Evolutionary conservation across 768 basidiomycete genomes (phyloP).

Genomic region (Baorangia bicolor): DNA sequence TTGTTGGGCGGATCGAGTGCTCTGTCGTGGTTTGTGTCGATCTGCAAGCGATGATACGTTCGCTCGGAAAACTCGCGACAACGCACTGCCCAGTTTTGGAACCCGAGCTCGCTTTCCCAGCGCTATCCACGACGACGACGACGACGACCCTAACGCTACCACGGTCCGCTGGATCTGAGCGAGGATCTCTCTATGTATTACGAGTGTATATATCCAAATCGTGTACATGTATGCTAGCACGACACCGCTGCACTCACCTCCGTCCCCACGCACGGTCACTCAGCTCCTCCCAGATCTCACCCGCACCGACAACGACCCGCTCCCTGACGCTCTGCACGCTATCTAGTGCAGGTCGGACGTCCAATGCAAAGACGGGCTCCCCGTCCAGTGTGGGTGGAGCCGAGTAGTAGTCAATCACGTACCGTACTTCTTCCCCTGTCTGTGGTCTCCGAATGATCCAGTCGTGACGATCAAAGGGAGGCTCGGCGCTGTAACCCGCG

Average conservation of each 20-base stretch:
- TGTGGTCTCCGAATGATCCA: constrained; percentile 87
- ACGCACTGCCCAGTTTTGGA: constrained; percentile 24
- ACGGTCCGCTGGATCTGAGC: neutral
- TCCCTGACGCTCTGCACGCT: constrained; percentile 73
- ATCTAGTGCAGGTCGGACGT: constrained; percentile 94
- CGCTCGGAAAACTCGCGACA: constrained; percentile 16
- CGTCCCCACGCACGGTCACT: constrained; percentile 30
- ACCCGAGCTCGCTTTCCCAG: constrained; percentile 11
- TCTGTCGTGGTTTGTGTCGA: constrained; percentile 1
- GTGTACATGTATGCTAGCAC: constrained; percentile 8
- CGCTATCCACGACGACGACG: constrained; percentile 3
- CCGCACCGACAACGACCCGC: constrained; percentile 66
- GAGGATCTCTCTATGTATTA: constrained; percentile 2
- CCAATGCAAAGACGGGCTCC: constrained; percentile 91
- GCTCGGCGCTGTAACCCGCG: constrained; percentile 60
- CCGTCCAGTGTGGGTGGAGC: constrained; percentile 88
- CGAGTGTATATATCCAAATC: constrained; percentile 1
- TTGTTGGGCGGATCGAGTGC: constrained; percentile 8
- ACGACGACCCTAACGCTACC: neutral
- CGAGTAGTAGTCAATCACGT: constrained; percentile 98
- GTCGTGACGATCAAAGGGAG: constrained; percentile 97
- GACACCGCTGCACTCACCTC: constrained; percentile 9
- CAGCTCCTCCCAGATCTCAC: constrained; percentile 60
- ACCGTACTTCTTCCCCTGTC: constrained; percentile 82
- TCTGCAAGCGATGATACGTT: constrained; percentile 3